Base-by-base conservation (phyloP, 257 asterid species). In the Solanum chilense region DNA sequence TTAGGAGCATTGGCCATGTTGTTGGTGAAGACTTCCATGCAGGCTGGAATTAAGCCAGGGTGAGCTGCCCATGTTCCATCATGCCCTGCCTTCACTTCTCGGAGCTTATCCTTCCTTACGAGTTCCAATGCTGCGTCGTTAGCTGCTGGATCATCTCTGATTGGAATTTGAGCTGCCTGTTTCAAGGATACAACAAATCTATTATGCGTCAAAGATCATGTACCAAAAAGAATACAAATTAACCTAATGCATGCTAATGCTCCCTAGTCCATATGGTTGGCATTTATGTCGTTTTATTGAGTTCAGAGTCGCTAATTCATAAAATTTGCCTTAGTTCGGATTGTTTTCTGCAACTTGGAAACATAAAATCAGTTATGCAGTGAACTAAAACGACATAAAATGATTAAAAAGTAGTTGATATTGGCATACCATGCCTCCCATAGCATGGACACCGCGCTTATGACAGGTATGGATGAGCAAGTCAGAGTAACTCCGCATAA, bases 51-150 rank as follows among this genome's bases (percentile, higher is more conserved):
- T 20, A 97, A 88, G n/a, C 99, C 99, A 0, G 99, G 99, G 92
- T 97, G 99, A 14, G 99, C 99, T 15, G 99, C 99, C 99, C 99
- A 97, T 0, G 99, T 97, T 21, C 99, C 99, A 41, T 97, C 99
- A 69, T 96, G 99, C 52, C 99, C 99, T 2, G 99, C 99, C 69
- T 70, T 89, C 83, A 93, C 99, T 90, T 97, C 99, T 74, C 99
- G 73, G 64, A 90, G 90, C 76, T 96, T 97, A 91, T 97, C 99
- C 87, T 92, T 93, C 86, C 92, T 82, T 1, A 97, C 99, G 62
- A 96, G 52, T 87, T 96, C 99, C 85, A 96, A 83, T 0, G 98
- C 99, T 13, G 96, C 97, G 90, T 97, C 98, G 27, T 96, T 96
- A 2, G 99, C 99, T 39, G 76, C 88, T 1, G 95, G 94, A 56